phyloP scores from a whole-genome alignment of 1,284 basidiomycete genomes.

The Takashimella tepidaria region DNA sequence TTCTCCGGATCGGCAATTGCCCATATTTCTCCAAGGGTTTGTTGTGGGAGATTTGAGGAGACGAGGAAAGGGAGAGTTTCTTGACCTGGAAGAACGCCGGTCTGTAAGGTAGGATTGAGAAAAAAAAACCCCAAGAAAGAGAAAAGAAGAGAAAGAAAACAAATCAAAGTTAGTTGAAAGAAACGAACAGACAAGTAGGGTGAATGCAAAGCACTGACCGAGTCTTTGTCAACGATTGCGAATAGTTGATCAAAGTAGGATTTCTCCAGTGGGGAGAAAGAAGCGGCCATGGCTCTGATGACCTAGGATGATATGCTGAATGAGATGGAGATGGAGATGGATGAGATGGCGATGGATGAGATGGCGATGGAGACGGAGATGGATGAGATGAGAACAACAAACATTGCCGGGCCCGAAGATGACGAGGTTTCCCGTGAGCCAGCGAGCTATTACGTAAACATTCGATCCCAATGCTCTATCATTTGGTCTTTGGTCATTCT shows the following conservation, averaged over 20 bases:
- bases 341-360: too few species aligned
- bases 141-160: neutral
- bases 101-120: too few species aligned
- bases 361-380: too few species aligned
- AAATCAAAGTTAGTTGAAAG: neutral
- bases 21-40: conserved; percentile 91
- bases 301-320: neutral
- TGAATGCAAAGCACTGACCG: conserved; percentile 21
- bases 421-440: too few species aligned
- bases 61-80: conserved; percentile 75
- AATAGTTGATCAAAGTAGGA: conserved; percentile 46
- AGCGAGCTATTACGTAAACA: too few species aligned
- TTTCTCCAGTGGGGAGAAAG: conserved; percentile 21
- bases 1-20: conserved; percentile 85
- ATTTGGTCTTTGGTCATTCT: too few species aligned
- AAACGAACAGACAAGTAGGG: neutral
- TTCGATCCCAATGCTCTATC: too few species aligned
- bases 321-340: neutral
- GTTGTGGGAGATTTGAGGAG: conserved; percentile 68
- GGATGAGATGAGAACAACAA: too few species aligned
- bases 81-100: conserved; percentile 76
- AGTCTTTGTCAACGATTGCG: conserved; percentile 38
- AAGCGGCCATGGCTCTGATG: neutral
- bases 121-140: too few species aligned
- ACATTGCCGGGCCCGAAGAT: too few species aligned